Evolutionary conservation across 768 basidiomycete species (phyloP).

Genomic region (Pleurotus pulmonarius): DNA sequence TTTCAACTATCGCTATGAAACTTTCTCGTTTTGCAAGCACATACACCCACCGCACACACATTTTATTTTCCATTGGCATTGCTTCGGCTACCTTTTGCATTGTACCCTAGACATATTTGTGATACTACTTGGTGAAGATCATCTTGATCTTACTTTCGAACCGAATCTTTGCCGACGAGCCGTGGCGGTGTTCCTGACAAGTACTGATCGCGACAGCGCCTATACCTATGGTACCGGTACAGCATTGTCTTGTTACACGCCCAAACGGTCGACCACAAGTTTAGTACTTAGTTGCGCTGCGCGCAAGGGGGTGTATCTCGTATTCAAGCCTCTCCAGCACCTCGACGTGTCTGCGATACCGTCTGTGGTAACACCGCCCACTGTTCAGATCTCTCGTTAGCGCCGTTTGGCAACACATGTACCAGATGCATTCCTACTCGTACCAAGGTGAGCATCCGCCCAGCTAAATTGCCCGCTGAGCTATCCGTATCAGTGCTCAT

Average conservation of each 20-base stretch:
- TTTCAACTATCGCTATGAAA: conserved; percentile 2
- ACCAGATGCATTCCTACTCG: conserved; percentile 1
- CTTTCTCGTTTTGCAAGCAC: conserved; percentile 26
- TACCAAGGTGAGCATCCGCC: background rate
- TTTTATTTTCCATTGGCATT: conserved; percentile 19
- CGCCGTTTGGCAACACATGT: background rate
- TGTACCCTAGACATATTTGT: conserved; percentile 43
- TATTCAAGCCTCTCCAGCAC: background rate
- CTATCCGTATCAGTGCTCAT: too few relatives aligned
- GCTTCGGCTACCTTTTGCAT: conserved; percentile 27
- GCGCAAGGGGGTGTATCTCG: background rate
- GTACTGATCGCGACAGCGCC: background rate
- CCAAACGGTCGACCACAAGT: background rate
- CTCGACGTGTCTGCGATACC: background rate
- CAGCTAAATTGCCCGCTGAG: too few relatives aligned
- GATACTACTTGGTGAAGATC: conserved; percentile 12
- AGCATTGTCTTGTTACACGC: background rate
- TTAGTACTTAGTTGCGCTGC: background rate
- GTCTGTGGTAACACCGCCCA: background rate
- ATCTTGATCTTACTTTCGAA: background rate
- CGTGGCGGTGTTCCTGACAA: background rate
- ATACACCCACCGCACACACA: conserved; percentile 24
- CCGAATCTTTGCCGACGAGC: background rate
- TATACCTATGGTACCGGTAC: background rate
- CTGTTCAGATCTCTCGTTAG: background rate